Conservation (phyloP, 2,329 filamentous ascomycete genomes). For the Sclerotinia glacialis region DNA sequence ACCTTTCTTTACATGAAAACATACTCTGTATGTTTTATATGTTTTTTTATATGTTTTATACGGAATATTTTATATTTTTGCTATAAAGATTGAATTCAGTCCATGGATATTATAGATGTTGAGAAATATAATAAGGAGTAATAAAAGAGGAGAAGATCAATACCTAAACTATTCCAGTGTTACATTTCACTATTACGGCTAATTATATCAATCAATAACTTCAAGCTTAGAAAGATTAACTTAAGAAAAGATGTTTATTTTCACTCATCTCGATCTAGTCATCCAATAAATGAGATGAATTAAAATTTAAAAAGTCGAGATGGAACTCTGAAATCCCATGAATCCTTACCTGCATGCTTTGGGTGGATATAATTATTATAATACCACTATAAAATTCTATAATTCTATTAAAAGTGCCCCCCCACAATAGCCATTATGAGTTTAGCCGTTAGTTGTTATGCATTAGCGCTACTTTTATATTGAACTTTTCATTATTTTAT, state of each 20-base stretch:
- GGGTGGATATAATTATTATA: too few relatives aligned
- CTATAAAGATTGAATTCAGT: neutral
- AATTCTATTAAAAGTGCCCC: neutral
- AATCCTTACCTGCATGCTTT: conserved; percentile 11
- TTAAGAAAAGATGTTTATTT: too few relatives aligned
- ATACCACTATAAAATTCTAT: neutral
- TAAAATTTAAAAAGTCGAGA: conserved; percentile 6
- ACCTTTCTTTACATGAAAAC: conserved; percentile 8
- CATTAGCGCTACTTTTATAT: neutral
- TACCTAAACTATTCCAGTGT: neutral
- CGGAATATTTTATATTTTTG: too few relatives aligned
- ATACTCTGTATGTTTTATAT: too few relatives aligned
- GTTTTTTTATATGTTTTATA: too few relatives aligned
- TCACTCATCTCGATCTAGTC: conserved; percentile 4
- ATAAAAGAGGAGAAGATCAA: neutral
- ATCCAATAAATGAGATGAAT: conserved; percentile 13
- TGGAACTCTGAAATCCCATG: neutral
- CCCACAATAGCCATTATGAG: neutral
- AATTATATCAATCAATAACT: too few relatives aligned
- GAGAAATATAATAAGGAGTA: neutral
- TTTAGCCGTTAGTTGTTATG: neutral
- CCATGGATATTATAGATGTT: neutral
- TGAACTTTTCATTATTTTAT: conserved; percentile 6
- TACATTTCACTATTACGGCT: neutral
- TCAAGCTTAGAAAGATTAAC: too few relatives aligned